Percentiles rank a stretch among this genome's conserved stretches.
Conservation (phyloP, 495 filamentous ascomycete genomes). For the Penicillium coprophilum region DNA sequence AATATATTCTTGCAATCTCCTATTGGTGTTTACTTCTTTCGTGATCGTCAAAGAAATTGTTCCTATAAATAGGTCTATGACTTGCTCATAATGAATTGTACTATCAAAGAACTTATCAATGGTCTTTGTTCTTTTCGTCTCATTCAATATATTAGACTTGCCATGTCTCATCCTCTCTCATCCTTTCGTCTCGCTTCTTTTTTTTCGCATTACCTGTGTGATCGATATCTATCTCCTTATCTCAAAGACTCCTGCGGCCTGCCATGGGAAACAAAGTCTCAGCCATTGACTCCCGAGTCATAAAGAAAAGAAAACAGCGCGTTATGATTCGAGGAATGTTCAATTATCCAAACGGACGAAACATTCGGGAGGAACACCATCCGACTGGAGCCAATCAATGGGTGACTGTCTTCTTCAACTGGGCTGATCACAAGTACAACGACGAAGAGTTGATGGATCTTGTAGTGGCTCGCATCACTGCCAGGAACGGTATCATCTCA, state of each 20-base stretch:
- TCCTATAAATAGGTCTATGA: neutral
- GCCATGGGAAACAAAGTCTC: neutral
- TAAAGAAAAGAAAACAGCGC: neutral
- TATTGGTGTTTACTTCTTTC: neutral
- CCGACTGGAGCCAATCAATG: neutral
- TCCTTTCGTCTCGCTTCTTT: neutral
- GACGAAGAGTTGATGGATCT: conserved; percentile 4
- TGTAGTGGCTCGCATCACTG: neutral
- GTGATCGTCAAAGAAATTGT: neutral
- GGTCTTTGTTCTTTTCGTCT: neutral
- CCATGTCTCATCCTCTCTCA: neutral
- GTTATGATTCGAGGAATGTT: neutral
- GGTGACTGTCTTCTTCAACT: conserved; percentile 9
- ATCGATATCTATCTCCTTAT: neutral
- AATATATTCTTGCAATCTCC: neutral
- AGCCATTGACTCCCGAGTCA: neutral
- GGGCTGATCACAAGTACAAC: neutral
- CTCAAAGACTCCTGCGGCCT: neutral
- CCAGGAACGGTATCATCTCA: conserved; percentile 4
- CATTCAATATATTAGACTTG: neutral
- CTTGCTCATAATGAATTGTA: neutral
- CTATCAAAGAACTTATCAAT: neutral
- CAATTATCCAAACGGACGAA: neutral
- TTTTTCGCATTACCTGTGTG: too few relatives aligned
- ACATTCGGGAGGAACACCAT: neutral